Evolutionary conservation across 1,284 basidiomycete genomes (phyloP).

Genomic region (Malassezia equina): DNA sequence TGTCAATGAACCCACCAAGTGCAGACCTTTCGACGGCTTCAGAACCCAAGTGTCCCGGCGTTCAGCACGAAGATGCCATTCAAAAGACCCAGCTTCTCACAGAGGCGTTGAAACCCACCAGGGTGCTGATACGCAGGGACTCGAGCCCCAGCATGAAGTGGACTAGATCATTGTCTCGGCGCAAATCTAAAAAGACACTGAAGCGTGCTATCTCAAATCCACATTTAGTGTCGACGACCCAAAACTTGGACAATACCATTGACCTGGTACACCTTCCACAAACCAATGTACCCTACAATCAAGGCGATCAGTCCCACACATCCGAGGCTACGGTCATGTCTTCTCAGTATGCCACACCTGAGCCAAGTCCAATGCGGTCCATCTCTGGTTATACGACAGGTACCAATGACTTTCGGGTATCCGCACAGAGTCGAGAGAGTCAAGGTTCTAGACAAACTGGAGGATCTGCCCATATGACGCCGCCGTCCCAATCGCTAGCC

Average conservation of each 20-base stretch:
- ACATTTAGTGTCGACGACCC: conserved; percentile 13
- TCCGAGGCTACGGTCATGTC: neutral
- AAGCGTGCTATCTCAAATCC: conserved; percentile 16
- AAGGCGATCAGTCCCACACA: neutral
- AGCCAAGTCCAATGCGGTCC: neutral
- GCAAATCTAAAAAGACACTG: conserved; percentile 11
- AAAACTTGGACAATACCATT: conserved; percentile 15
- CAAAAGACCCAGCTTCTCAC: conserved; percentile 9
- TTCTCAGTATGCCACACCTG: neutral
- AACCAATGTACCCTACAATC: neutral
- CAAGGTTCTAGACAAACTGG: neutral
- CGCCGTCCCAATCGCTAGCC: neutral
- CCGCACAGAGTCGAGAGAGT: neutral
- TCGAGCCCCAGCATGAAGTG: conserved; percentile 3
- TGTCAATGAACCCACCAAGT: neutral
- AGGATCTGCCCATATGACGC: neutral
- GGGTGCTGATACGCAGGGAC: neutral
- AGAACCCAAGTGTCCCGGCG: neutral
- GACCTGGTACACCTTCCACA: conserved; percentile 11
- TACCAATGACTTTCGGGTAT: neutral
- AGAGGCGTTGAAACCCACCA: conserved; percentile 11
- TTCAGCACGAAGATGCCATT: neutral
- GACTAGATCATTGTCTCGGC: conserved; percentile 10
- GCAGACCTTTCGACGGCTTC: neutral
- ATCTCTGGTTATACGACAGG: neutral